Base-by-base conservation (phyloP, 371 early-diverging fungal genomes). In the Homolaphlyctis polyrhiza region DNA sequence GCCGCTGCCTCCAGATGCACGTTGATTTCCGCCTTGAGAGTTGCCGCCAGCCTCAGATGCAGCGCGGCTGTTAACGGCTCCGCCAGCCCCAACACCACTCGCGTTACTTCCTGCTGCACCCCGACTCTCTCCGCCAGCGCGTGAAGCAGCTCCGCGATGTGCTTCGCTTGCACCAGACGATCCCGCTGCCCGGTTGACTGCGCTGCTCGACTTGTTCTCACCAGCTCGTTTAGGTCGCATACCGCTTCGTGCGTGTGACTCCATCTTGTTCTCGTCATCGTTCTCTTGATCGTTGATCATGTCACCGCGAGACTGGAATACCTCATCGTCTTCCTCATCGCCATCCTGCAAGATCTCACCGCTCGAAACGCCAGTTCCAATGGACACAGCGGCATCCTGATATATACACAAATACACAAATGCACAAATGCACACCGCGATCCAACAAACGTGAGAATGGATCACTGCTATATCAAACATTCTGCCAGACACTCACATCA, bases 301-400 rank as follows among this genome's bases (percentile, higher is more conserved):
- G 27, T 27, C 32, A 14, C 32, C 52, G 25, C 52, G 11, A 28
- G n/a, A 51, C 11, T 25, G 11, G 32, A 11, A 11, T 11, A 23
- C 25, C 8, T 60, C 65, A 29, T 66, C 66, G 27, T 68, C 68
- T 21, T 54, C 35, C 35, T 32, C 60, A 14, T 58, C 63, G 23
- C 52, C 64, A 30, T 54, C 68, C 18, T 59, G 48, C 18, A 39
- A 33, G 30, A 61, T 64, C 21, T 64, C 63, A 21, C 28, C 64
- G 33, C 50, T 35, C 32, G 64, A 64, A 1, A 64, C 4, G 5
- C 36, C 64, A 28, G 58, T 58, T 2, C 60, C 64, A 5, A 64
- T 32, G 18, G 64, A 64, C 18, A 57, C 58, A 3, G 25, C 64
- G 23, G 43, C 58, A 11, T 2, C 45, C 58, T 45, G 30, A 47